These are phyloP conservation scores for Geosmithia putterillii DNA, from an alignment of 2,329 filamentous ascomycete species.

Conservation along the genomic window DNA sequence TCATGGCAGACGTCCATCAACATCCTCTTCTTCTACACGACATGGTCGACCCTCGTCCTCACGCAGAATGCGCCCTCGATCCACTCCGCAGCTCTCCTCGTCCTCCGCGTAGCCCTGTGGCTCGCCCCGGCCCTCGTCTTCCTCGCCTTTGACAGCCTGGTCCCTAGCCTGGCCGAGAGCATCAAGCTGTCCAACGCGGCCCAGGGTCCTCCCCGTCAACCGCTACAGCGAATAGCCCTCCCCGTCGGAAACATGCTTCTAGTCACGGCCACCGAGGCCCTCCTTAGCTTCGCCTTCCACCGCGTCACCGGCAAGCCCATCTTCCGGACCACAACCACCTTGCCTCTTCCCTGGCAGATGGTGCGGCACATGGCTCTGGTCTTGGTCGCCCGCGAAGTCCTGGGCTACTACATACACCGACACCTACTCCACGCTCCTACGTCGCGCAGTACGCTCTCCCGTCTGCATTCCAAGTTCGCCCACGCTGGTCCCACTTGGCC, in stretches of 20 bases:
- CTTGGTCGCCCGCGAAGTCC: slow-evolving; percentile 35
- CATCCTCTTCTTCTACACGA: slow-evolving; percentile 80
- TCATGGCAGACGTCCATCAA: slow-evolving; percentile 70
- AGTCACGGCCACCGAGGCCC: slow-evolving; percentile 29
- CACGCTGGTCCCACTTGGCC: slow-evolving; percentile 45
- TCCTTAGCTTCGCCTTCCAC: slow-evolving; percentile 19
- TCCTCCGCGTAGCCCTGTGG: slow-evolving; percentile 57
- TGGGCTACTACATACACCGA: slow-evolving; percentile 67
- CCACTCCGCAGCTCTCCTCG: slow-evolving; percentile 59
- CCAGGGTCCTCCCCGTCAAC: slow-evolving; percentile 17
- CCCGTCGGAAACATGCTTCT: slow-evolving; percentile 32
- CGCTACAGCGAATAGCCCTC: slow-evolving; percentile 16
- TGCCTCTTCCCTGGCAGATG: slow-evolving; percentile 41
- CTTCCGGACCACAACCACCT: slow-evolving; percentile 33
- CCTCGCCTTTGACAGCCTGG: slow-evolving; percentile 56
- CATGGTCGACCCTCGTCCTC: slow-evolving; percentile 74
- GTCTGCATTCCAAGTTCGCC: slow-evolving; percentile 29
- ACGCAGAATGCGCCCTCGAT: slow-evolving; percentile 64
- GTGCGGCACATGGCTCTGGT: slow-evolving; percentile 33
- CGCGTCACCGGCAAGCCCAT: slow-evolving; percentile 21
- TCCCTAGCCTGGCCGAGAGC: slow-evolving; percentile 56
- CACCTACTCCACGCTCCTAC: slow-evolving; percentile 47
- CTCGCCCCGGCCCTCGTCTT: slow-evolving; percentile 61
- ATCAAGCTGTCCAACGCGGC: slow-evolving; percentile 54
- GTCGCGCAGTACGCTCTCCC: slow-evolving; percentile 14